Percentiles rank a stretch among this genome's conserved stretches.
phyloP scores from a whole-genome alignment of 352 stramenopile genomes.

The Phytophthora lateralis region DNA sequence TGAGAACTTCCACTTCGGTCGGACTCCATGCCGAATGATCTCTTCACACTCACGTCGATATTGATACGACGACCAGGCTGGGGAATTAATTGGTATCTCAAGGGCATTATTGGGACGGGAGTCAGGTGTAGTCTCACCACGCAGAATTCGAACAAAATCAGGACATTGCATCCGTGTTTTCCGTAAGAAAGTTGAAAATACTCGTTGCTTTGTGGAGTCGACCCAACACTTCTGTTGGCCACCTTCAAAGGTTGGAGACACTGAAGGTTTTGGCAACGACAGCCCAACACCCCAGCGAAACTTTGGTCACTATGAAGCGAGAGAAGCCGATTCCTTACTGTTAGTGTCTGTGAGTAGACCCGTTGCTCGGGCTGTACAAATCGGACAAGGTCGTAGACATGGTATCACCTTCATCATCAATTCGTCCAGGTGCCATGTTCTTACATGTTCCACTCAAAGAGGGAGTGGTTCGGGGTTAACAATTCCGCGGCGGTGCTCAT shows the following conservation, averaged over 20 bases:
- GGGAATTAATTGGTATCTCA: constrained; percentile 4
- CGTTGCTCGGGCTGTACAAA: neutral
- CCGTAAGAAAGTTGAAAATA: too few species aligned
- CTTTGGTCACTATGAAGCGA: neutral
- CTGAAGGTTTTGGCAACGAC: neutral
- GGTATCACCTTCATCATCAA: neutral
- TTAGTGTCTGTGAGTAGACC: neutral
- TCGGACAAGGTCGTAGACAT: neutral
- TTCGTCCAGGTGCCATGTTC: neutral
- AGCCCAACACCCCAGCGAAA: neutral
- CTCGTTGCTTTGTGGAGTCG: constrained; percentile 9
- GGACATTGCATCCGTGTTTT: too few species aligned
- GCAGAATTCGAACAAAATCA: too few species aligned
- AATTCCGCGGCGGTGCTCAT: neutral
- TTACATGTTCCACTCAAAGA: neutral
- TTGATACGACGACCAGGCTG: constrained; percentile 8
- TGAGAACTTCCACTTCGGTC: neutral
- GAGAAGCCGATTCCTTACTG: neutral
- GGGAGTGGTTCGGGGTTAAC: neutral
- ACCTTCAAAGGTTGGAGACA: neutral
- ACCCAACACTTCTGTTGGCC: constrained; percentile 1
- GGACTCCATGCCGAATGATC: constrained; percentile 8
- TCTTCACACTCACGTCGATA: constrained; percentile 11
- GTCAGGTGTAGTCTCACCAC: too few species aligned
- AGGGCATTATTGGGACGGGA: constrained; percentile 12